Evolutionary conservation across 768 basidiomycete species (phyloP), one percentile per base, ranked within the genome.

Genomic region (Mycena polygramma): DNA sequence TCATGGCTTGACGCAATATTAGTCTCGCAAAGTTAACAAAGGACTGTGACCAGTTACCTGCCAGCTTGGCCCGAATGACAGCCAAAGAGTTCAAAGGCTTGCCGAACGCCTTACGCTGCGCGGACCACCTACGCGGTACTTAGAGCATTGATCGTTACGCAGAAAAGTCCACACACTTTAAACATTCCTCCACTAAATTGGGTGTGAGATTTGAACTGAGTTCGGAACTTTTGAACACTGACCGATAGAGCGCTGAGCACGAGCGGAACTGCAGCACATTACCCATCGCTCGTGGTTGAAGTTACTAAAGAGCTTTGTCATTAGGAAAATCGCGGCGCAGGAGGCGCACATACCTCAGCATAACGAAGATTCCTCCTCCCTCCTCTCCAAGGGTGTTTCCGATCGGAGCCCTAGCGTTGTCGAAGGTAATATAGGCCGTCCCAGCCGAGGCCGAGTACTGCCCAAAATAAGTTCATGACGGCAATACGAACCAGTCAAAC

Each of bases 211-310:
- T 43, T 2, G 15, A 7, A 46, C 11, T 17, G 20, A 57, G 36
- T 64, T 43, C 7, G 30, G 63, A 26, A 22, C 15, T 0, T 5
- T 3, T 9, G 7, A 57, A 10, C 24, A 67, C 72, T 63, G 8
- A 75, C 74, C 83, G 77, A 88, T 75, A 9, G 71, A 55, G 26
- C 92, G 85, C 73, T 92, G 91, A 66, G 84, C 82, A 66, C 93
- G 85, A n/a, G 91, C 91, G 39, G 89, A 89, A 26, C 86, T 79
- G 70, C 92, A 92, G 76, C 88, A 91, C 92, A 96, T 96, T 35
- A 94, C 93, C 95, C 94, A 97, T 73, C 93, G 92, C 78, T 96
- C 68, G 20, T 69, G 95, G 78, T 97, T 97, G 83, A 97, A 98
- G 82, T 97, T 98, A 68, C 93, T 84, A 45, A 5, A 11, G 13